Evolutionary conservation across 306 rosid species (phyloP).

Genomic region (Senna siamea): DNA sequence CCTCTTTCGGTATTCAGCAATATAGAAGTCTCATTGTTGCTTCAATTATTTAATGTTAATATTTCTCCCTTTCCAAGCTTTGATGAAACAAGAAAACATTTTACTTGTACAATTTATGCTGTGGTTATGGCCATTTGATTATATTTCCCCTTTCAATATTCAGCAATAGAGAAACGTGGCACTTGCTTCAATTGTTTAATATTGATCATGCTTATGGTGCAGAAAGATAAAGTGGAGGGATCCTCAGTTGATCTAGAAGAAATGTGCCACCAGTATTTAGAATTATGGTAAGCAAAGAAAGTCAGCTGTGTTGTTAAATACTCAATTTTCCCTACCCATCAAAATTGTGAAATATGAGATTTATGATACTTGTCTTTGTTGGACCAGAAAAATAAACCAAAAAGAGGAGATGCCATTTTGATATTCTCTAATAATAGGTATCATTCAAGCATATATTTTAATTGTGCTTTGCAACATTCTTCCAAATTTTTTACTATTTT

Average conservation of each 20-base stretch:
- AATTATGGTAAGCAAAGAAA: constrained; percentile 53
- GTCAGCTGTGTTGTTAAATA: not conserved
- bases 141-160: no score
- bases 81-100: no score
- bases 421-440: constrained; percentile 28
- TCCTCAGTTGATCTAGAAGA: constrained; percentile 50
- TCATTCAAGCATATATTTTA: constrained; percentile 1
- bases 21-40: no score
- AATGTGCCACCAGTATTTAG: constrained; percentile 57
- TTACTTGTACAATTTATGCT: not conserved
- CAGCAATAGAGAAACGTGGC: no score
- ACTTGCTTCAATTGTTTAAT: no score
- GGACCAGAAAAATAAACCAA: constrained; percentile 33
- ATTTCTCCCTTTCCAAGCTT: no score
- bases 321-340: not conserved
- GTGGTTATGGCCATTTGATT: not conserved
- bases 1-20: no score
- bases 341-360: not conserved
- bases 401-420: constrained; percentile 11
- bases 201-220: constrained; percentile 37
- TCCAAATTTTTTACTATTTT: not conserved
- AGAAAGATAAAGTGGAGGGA: constrained; percentile 45
- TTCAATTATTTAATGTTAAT: no score
- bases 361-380: constrained; percentile 28
- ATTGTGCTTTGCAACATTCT: not conserved